Percentiles rank a stretch among this genome's conserved stretches.
Evolutionary conservation across 192 early-diverging fungal species (phyloP).

Genomic region (Linnemannia zychae): DNA sequence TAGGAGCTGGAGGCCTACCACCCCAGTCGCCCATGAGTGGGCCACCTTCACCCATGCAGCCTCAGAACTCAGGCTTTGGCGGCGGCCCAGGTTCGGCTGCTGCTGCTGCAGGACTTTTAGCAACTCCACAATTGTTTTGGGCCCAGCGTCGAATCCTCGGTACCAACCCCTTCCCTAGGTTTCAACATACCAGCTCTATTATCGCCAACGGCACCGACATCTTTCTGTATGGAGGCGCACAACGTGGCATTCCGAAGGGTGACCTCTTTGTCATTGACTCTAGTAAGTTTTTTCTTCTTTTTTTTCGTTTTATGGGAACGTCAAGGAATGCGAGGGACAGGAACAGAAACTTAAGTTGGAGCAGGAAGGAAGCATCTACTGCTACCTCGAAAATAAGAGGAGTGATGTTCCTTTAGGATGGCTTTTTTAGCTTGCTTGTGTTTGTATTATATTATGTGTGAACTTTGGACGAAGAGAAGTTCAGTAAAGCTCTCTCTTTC

Average conservation of each 20-base stretch:
- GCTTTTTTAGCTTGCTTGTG: neutral
- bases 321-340: no score
- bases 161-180: conserved; percentile 50
- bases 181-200: conserved; percentile 43
- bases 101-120: neutral
- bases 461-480: neutral
- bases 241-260: conserved; percentile 42
- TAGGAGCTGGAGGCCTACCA: no score
- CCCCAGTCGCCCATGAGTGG: neutral
- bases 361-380: neutral
- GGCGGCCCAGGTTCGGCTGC: neutral
- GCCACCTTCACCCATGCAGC: conserved; percentile 26
- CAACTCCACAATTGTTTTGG: conserved; percentile 48
- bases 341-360: no score
- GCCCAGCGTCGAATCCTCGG: conserved; percentile 50
- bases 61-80: neutral
- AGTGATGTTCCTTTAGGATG: neutral
- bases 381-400: neutral
- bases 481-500: neutral
- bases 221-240: conserved; percentile 44
- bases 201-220: conserved; percentile 46
- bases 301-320: no score
- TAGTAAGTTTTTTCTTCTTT: conserved; percentile 20
- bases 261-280: conserved; percentile 55
- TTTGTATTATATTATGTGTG: neutral